phyloP scores from a whole-genome alignment of 352 stramenopile species.

The Vaucheria bursata region DNA sequence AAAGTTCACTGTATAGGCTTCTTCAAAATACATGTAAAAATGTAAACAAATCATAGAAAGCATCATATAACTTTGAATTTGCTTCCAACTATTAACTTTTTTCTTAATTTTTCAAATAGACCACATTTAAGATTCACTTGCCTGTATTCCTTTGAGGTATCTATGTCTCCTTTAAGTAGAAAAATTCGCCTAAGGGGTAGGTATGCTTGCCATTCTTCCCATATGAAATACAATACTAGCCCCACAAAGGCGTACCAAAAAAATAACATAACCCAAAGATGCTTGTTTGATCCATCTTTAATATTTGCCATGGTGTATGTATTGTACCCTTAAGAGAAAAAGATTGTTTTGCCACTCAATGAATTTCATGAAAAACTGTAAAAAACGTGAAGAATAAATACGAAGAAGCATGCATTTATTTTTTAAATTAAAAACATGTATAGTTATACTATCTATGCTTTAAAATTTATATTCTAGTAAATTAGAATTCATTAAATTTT shows the following conservation, averaged over 20 bases:
- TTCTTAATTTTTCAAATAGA: too few species aligned
- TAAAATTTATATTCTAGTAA: too few species aligned
- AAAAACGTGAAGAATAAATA: slow-evolving; percentile 36
- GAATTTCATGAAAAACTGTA: slow-evolving; percentile 50
- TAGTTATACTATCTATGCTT: too few species aligned
- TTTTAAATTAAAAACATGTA: too few species aligned
- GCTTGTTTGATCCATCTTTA: neutral
- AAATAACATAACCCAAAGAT: slow-evolving; percentile 15
- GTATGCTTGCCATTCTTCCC: slow-evolving; percentile 32
- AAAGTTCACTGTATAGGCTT: too few species aligned
- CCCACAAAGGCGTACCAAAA: slow-evolving; percentile 32
- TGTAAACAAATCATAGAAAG: neutral
- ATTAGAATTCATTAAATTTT: too few species aligned
- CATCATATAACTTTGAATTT: neutral
- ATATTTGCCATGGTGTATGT: slow-evolving; percentile 36
- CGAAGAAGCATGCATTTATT: too few species aligned
- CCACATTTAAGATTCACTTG: neutral
- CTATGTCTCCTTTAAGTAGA: slow-evolving; percentile 16
- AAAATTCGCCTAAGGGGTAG: slow-evolving; percentile 25
- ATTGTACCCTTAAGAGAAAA: slow-evolving; percentile 21
- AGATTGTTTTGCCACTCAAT: too few species aligned
- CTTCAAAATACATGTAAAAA: too few species aligned
- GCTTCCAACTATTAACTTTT: too few species aligned
- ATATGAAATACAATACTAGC: slow-evolving; percentile 13
- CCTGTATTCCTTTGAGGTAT: slow-evolving; percentile 25